Base-by-base conservation (phyloP, 306 rosid genomes). In the Lablab purpureus region DNA sequence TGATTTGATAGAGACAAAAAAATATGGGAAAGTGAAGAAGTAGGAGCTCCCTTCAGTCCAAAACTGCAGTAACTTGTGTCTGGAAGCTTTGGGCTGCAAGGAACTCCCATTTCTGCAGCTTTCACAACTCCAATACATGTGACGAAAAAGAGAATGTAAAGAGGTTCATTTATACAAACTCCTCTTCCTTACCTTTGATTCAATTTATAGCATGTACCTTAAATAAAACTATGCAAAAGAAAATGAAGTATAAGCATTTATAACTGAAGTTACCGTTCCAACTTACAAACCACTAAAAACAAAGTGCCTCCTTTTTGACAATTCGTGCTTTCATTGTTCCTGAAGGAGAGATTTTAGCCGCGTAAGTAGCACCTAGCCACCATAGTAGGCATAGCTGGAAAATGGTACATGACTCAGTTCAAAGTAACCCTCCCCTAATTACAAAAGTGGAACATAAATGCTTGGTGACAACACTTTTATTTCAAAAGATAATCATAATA, bases 31-130 rank as follows among this genome's bases (percentile, higher is more conserved):
- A 85, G 69, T 83, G 90, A 85, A 90, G 91, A 90, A 85, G 27
- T 90, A 74, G 91, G 95, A 90, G 95, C 95, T 87, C 95, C 92
- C 95, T 90, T 88, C 89, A 88, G 92, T 88, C 94, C 94, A 90
- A 88, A 87, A 81, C 91, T 46, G 28, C 75, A 18, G 1, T 66
- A 40, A 19, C 3, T 32, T 71, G 10, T 17, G 1, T 1, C 40
- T 13, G n/a, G 36, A 59, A 27, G 85, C 68, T 88, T 88, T 88
- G 91, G 89, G 83, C 88, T 90, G 92, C 77, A 88, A 85, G 90
- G 85, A 88, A 84, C 88, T 69, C 90, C 85, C 84, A 87, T 87
- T 88, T 90, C 92, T 84, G 80, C 92, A 76, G 46, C 87, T 88
- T 87, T 75, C 89, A 49, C 51, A 75, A 28, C 62, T 76, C 67